phyloP scores from a whole-genome alignment of 2,329 filamentous ascomycete species.

The Stemphylium lycopersici region DNA sequence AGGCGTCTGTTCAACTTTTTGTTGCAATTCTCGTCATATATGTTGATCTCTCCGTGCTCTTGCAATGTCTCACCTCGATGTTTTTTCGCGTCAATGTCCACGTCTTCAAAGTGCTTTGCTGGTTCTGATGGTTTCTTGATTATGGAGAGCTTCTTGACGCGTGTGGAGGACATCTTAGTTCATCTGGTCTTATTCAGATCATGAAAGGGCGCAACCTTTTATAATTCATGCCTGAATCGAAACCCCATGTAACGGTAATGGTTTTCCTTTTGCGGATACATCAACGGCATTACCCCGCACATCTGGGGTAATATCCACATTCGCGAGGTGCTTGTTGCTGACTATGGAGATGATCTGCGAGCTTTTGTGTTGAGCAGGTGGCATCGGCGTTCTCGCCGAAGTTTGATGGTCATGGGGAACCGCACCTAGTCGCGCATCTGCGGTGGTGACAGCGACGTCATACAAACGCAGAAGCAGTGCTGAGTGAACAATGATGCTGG shows the following conservation, averaged over 20 bases:
- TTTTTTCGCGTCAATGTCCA: neutral
- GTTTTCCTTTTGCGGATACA: neutral
- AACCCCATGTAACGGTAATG: neutral
- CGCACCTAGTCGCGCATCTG: neutral
- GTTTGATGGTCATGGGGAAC: neutral
- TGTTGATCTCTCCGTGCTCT: neutral
- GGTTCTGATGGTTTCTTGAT: neutral
- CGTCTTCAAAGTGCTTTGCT: neutral
- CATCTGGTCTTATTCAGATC: too few species aligned
- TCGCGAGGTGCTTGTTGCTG: neutral
- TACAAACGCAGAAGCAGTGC: neutral
- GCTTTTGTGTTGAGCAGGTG: neutral
- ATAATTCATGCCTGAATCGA: neutral
- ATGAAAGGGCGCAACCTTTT: too few species aligned
- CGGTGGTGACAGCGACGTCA: slow-evolving; percentile 48
- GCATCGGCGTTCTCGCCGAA: slow-evolving; percentile 4
- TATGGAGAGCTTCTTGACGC: neutral
- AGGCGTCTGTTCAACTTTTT: slow-evolving; percentile 4
- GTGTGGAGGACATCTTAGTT: too few species aligned
- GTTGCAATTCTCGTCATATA: slow-evolving; percentile 2
- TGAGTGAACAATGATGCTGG: too few species aligned
- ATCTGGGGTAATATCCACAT: slow-evolving; percentile 6
- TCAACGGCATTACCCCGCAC: slow-evolving; percentile 3
- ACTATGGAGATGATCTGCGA: neutral
- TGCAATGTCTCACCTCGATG: neutral